phyloP scores from a whole-genome alignment of 768 basidiomycete genomes.

The Naganishia onofrii region DNA sequence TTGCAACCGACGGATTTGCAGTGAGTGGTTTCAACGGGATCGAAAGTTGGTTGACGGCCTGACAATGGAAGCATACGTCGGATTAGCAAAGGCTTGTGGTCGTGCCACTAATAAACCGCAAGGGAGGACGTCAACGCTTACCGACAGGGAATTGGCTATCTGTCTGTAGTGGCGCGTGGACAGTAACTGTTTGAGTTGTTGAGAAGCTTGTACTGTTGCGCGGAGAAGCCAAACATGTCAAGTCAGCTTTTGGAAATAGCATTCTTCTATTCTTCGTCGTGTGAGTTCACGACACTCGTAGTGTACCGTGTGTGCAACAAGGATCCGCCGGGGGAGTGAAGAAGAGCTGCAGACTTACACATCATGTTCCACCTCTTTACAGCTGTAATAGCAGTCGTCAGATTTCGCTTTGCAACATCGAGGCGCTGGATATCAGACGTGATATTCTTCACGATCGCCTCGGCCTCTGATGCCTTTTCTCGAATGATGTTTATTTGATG shows the following conservation, averaged over 20 bases:
- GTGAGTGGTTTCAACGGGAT: conserved; percentile 74
- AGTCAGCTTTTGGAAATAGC: background rate
- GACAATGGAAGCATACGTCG: conserved; percentile 19
- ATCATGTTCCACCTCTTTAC: conserved; percentile 91
- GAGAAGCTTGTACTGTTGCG: conserved; percentile 69
- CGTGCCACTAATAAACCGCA: background rate
- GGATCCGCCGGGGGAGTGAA: background rate
- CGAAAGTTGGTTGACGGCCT: conserved; percentile 83
- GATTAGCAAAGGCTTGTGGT: background rate
- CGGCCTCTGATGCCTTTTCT: conserved; percentile 94
- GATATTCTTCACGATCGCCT: conserved; percentile 90
- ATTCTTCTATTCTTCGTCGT: background rate
- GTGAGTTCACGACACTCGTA: background rate
- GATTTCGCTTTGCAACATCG: conserved; percentile 88
- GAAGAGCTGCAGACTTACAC: conserved; percentile 59
- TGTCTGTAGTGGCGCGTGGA: conserved; percentile 77
- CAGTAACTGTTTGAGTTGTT: conserved; percentile 74
- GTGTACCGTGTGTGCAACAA: no score
- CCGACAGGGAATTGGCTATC: conserved; percentile 76
- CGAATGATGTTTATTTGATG: conserved; percentile 88
- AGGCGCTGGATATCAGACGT: conserved; percentile 94
- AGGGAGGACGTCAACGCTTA: conserved; percentile 51
- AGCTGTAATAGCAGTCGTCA: conserved; percentile 82
- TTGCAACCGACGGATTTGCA: conserved; percentile 70
- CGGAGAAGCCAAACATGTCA: no score